Evolutionary conservation across 1,139 yeast genomes (phyloP).

Genomic region (Suzukiozyma palmioleophila): DNA sequence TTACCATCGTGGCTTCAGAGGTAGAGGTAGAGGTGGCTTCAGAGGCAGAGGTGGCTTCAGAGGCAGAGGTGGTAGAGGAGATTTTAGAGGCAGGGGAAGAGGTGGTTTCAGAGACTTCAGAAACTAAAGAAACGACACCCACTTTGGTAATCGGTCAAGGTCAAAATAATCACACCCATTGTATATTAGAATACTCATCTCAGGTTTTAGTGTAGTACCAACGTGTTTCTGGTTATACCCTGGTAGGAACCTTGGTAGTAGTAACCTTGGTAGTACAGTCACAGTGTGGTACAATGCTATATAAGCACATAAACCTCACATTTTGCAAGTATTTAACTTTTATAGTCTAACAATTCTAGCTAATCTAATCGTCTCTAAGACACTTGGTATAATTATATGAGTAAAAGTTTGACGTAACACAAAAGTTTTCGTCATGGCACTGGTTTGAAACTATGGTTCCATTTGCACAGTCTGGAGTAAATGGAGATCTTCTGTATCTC

Average conservation of each 20-base stretch:
- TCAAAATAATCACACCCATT: no score
- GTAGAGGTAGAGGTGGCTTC: constrained; percentile 23
- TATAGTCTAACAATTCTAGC: neutral
- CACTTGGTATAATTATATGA: constrained; percentile 10
- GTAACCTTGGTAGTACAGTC: no score
- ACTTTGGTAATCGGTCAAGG: no score
- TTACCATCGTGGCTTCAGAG: constrained; percentile 22
- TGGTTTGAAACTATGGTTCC: constrained; percentile 21
- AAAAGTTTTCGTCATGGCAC: constrained; percentile 42
- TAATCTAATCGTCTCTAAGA: constrained; percentile 3
- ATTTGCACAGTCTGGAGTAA: constrained; percentile 15
- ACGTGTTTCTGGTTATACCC: no score
- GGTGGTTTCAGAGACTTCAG: neutral
- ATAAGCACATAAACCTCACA: no score
- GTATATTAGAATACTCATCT: no score
- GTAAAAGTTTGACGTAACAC: constrained; percentile 16
- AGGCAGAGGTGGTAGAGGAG: constrained; percentile 10
- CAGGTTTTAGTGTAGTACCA: no score
- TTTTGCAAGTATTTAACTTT: neutral
- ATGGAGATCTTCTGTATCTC: constrained; percentile 12
- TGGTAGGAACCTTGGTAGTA: no score
- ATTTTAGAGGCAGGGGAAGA: constrained; percentile 7
- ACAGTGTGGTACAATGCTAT: no score
- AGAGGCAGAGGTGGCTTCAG: constrained; percentile 18
- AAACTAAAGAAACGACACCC: no score